Evolutionary conservation across 2,329 filamentous ascomycete genomes (phyloP), one percentile per base, ranked within the genome.

Genomic region (Cadophora gregata): DNA sequence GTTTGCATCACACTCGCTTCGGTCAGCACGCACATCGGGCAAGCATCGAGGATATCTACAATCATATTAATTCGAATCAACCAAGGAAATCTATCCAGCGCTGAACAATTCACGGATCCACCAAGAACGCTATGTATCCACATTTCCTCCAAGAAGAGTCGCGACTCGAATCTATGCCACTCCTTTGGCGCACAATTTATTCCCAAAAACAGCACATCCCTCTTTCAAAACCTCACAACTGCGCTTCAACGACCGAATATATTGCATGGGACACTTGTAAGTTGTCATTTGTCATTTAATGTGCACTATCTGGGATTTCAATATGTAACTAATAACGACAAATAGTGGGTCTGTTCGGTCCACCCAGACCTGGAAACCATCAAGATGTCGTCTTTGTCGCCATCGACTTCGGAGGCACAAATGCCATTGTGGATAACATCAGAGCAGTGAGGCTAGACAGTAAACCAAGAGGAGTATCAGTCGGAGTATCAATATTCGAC

Each of bases 81-180:
- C 3, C 33, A 4, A 36, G 8, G 33, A 3, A 2, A 36, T 36
- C 7, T 9, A 36, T 36, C 7, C 33, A 9, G 14, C 2, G n/a
- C 14, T 9, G 33, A 9, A 50, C 10, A 50, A 50, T 12, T 29
- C 48, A 51, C 29, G 24, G 27, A 51, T 51, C 48, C 48, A 29
- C 29, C n/a, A n/a, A n/a, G n/a, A n/a, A n/a, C n/a, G n/a, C n/a
- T n/a, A 51, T 51, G 24, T 51, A 51, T 51, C 48, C 48, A 29
- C 29, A 1, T 16, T 51, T 51, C 48, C 48, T 27, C 19, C 48
- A 14, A 27, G 48, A 51, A 27, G 48, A 51, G 24, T 29, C 10
- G 48, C 24, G 19, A 51, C 1, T 19, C 24, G 24, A 51, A 10
- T 27, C 27, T 51, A 51, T 24, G 24, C 24, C 24, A 27, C 24